A percentile compares a stretch with the other conserved stretches of the same genome.
These are phyloP conservation scores for Rosellinia necatrix DNA, from an alignment of 2,329 filamentous ascomycete genomes.

Conservation along the genomic window DNA sequence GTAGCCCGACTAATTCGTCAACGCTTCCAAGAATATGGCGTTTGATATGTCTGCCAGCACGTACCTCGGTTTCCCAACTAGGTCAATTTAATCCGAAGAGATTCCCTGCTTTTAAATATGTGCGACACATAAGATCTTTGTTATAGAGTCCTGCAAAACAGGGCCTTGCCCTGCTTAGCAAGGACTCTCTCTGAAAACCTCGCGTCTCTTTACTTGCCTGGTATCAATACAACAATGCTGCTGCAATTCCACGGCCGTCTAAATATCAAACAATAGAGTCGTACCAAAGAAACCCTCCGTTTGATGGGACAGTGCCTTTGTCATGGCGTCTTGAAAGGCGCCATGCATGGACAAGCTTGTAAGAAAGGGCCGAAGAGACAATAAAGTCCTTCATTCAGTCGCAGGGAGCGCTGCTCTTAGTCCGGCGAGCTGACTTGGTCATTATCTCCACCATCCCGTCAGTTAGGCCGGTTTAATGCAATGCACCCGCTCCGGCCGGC, in stretches of 20 bases:
- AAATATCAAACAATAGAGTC: neutral
- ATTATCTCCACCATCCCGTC: too few relatives aligned
- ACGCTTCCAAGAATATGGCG: slow-evolving; percentile 1
- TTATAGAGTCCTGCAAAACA: neutral
- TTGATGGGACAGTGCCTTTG: slow-evolving; percentile 3
- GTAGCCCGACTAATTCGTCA: neutral
- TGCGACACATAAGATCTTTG: neutral
- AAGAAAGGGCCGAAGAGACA: neutral
- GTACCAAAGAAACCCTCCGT: neutral
- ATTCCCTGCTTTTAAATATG: slow-evolving; percentile 4
- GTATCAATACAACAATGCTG: slow-evolving; percentile 3
- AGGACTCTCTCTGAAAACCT: neutral
- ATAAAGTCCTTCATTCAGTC: neutral
- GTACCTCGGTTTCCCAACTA: neutral
- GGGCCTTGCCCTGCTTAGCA: slow-evolving; percentile 1
- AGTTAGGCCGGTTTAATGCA: too few relatives aligned
- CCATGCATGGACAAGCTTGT: neutral
- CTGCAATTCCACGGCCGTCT: neutral
- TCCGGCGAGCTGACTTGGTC: neutral
- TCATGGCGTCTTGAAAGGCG: neutral
- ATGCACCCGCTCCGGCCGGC: too few relatives aligned
- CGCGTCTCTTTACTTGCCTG: neutral
- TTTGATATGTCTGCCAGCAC: neutral
- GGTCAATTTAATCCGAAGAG: neutral
- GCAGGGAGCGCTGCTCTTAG: neutral